These are phyloP conservation scores for grape (Vitis vinifera) DNA, from an alignment of 164 flowering plant species.

Conservation along the genomic window ASM3070453v1 NC_081818.1:23373001-23373500, in stretches of 20 bases:
- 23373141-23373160: no score
- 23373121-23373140: no score
- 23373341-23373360: constrained; percentile 40
- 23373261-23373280: constrained; percentile 47
- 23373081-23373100: no score
- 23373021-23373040: no score
- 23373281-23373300: constrained; percentile 35
- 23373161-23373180: no score
- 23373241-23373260: constrained; percentile 56
- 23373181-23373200: constrained; percentile 64
- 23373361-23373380: constrained; percentile 54
- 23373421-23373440: neutral
- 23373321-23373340: constrained; percentile 63
- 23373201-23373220: constrained; percentile 82
- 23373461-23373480: neutral
- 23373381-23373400: constrained; percentile 44
- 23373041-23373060: no score
- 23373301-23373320: constrained; percentile 45
- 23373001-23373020: no score
- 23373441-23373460: no score
- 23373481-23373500: constrained; percentile 44
- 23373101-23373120: no score
- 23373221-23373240: constrained; percentile 63
- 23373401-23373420: constrained; percentile 65
- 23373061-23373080: no score